Conservation (phyloP, 2,329 filamentous ascomycete species). For the Ceratocystis colombiana region DNA sequence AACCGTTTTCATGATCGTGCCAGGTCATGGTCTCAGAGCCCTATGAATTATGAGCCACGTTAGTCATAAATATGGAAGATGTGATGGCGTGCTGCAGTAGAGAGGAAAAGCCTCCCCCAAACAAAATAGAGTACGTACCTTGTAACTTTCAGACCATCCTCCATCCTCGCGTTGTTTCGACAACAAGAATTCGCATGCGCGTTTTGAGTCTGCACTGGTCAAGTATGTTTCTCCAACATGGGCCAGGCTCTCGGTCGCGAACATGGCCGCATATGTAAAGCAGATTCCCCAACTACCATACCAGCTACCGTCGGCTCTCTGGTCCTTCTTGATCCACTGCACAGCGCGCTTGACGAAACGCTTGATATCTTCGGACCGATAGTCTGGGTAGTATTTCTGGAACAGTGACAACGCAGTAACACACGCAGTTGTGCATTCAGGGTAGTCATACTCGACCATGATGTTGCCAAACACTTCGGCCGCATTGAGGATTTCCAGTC, state of each 20-base stretch:
- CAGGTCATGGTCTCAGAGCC: slow-evolving; percentile 70
- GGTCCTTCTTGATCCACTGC: slow-evolving; percentile 69
- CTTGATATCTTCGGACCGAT: slow-evolving; percentile 65
- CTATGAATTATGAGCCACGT: slow-evolving; percentile 32
- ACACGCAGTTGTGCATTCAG: slow-evolving; percentile 91
- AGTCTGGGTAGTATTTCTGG: slow-evolving; percentile 67
- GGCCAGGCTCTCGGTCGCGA: slow-evolving; percentile 77
- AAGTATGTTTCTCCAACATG: slow-evolving; percentile 72
- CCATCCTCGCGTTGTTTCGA: slow-evolving; percentile 79
- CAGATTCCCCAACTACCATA: slow-evolving; percentile 98
- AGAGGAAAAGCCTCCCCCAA: background rate
- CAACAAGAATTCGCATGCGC: slow-evolving; percentile 76
- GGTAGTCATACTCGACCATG: slow-evolving; percentile 98
- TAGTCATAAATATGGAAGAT: background rate
- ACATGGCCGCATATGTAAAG: slow-evolving; percentile 96
- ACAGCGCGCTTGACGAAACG: slow-evolving; percentile 63
- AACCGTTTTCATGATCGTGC: slow-evolving; percentile 60
- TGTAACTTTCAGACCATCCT: slow-evolving; percentile 94
- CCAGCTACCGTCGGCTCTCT: slow-evolving; percentile 80
- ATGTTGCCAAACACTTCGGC: slow-evolving; percentile 94
- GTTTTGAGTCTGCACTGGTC: slow-evolving; percentile 59
- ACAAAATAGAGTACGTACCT: slow-evolving; percentile 36
- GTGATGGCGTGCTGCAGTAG: too few relatives aligned
- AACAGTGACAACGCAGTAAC: slow-evolving; percentile 82
- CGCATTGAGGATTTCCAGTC: slow-evolving; percentile 78